Conservation (phyloP, 305 asterid species). For the Plantago coronopus region DNA sequence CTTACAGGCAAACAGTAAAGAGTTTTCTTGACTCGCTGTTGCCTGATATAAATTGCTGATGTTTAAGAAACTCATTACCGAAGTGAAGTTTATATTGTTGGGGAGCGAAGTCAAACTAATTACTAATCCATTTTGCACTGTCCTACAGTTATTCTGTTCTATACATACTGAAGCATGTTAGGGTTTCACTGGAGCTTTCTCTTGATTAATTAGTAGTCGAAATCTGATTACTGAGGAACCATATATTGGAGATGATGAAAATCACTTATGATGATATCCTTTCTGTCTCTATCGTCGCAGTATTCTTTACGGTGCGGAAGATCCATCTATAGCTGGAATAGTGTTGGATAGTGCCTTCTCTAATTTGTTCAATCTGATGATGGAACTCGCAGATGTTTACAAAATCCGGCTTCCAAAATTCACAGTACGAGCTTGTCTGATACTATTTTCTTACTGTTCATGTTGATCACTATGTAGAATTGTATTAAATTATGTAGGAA, state of each 20-base stretch:
- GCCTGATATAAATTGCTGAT: slow-evolving; percentile 7
- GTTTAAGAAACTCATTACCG: background rate
- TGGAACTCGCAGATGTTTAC: slow-evolving; percentile 94
- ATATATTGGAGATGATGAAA: slow-evolving; percentile 6
- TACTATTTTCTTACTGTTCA: background rate
- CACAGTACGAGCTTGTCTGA: slow-evolving; percentile 46
- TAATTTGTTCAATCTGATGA: slow-evolving; percentile 86
- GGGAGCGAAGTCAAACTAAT: background rate
- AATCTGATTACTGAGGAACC: background rate
- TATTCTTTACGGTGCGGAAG: slow-evolving; percentile 97
- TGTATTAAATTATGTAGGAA: background rate
- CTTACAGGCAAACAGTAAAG: slow-evolving; percentile 4
- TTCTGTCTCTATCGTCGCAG: slow-evolving; percentile 38
- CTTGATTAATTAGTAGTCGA: background rate
- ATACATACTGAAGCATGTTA: background rate
- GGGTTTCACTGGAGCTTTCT: background rate
- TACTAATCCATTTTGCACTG: background rate
- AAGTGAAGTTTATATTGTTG: background rate
- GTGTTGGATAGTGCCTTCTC: slow-evolving; percentile 98
- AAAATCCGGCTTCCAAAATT: slow-evolving; percentile 92
- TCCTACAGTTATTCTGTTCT: background rate
- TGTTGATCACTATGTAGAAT: background rate
- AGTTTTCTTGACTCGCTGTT: background rate
- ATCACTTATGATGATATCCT: slow-evolving; percentile 20
- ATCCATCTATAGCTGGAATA: slow-evolving; percentile 98